phyloP scores from a whole-genome alignment of 202 grass and related monocot genomes.

The Alloteropsis angusta region DNA sequence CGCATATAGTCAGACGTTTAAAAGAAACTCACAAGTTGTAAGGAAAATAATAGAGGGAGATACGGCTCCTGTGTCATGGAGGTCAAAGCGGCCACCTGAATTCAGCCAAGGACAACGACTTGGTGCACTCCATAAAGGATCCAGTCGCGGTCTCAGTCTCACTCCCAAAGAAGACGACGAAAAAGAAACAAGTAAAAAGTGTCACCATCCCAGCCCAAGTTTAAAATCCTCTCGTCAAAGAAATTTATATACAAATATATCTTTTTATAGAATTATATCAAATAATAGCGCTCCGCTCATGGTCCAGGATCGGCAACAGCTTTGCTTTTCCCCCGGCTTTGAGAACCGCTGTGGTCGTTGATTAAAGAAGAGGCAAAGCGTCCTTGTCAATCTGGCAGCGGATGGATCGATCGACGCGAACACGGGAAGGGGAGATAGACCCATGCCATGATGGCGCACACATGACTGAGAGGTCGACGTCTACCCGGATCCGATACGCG shows the following conservation, averaged over 20 bases:
- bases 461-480: conserved; percentile 2
- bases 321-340: conserved; percentile 6
- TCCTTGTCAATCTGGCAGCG: conserved; percentile 13
- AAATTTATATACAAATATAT: neutral
- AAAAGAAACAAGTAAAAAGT: too few species aligned
- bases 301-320: neutral
- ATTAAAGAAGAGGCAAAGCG: conserved; percentile 5
- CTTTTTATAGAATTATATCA: neutral
- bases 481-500: conserved; percentile 24
- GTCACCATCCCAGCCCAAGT: neutral
- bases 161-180: neutral
- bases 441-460: neutral
- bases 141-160: neutral
- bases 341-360: conserved; percentile 10
- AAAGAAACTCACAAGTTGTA: neutral
- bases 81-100: conserved; percentile 14
- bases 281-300: neutral
- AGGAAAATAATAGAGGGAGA: neutral
- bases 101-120: conserved; percentile 5
- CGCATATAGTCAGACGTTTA: neutral
- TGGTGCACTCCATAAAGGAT: neutral
- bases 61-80: neutral
- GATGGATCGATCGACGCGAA: neutral
- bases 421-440: neutral
- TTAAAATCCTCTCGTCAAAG: neutral